These are phyloP conservation scores for Hawksworthiomyces lignivorus DNA, from an alignment of 2,329 filamentous ascomycete species.

Conservation along the genomic window DNA sequence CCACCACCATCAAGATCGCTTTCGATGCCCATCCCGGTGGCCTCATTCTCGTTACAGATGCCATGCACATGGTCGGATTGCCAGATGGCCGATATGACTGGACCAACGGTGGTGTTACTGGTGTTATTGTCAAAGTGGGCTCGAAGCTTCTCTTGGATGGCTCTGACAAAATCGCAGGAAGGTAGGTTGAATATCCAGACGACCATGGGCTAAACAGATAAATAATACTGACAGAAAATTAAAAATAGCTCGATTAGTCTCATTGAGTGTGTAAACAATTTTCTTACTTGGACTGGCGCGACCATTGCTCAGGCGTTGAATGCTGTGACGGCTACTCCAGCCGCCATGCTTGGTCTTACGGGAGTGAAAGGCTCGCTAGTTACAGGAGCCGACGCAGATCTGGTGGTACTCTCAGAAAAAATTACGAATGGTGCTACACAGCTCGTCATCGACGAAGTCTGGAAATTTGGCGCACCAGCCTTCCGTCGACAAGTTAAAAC, in stretches of 20 bases:
- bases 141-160: constrained; percentile 66
- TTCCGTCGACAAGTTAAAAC: too few relatives aligned
- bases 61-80: constrained; percentile 78
- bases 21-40: constrained; percentile 78
- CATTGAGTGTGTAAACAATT: constrained; percentile 77
- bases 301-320: constrained; percentile 60
- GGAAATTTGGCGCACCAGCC: constrained; percentile 58
- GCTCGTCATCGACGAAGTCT: constrained; percentile 64
- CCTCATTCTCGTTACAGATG: constrained; percentile 83
- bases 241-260: constrained; percentile 54
- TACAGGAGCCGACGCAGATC: constrained; percentile 55
- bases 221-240: too few relatives aligned
- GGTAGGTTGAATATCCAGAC: too few relatives aligned
- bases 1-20: constrained; percentile 80
- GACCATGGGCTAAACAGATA: too few relatives aligned
- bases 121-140: constrained; percentile 59
- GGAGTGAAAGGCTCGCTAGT: constrained; percentile 57
- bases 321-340: constrained; percentile 68
- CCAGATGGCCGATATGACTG: constrained; percentile 79
- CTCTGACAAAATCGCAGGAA: constrained; percentile 67
- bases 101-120: constrained; percentile 62
- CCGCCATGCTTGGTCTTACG: constrained; percentile 63
- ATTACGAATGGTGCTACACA: constrained; percentile 35
- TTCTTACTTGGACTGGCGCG: constrained; percentile 64
- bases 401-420: constrained; percentile 53